Evolutionary conservation across 2,329 filamentous ascomycete species (phyloP).

Genomic region (Beauveria medogensis): DNA sequence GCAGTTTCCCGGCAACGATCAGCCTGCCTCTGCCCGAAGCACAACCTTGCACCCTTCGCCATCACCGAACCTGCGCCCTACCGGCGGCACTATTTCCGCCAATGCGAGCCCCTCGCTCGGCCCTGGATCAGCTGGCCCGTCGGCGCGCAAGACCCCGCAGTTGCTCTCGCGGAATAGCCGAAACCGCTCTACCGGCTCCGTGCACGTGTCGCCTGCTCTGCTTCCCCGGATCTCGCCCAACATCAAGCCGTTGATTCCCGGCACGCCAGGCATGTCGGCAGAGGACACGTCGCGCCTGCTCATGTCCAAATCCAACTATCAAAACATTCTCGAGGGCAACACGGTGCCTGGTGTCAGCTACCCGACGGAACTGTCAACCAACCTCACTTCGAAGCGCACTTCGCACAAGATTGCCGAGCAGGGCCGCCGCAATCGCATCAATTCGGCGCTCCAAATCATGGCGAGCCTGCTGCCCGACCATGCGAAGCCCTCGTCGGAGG

Average conservation of each 20-base stretch:
- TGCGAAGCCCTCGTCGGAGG: conserved; percentile 30
- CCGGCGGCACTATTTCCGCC: conserved; percentile 38
- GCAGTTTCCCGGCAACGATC: conserved; percentile 28
- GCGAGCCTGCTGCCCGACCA: conserved; percentile 69
- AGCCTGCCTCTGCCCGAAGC: conserved; percentile 37
- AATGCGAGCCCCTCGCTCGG: conserved; percentile 57
- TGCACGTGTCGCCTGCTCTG: conserved; percentile 77
- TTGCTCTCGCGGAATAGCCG: conserved; percentile 51
- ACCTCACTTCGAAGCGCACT: conserved; percentile 90
- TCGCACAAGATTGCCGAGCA: conserved; percentile 98
- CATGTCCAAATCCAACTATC: conserved; percentile 94
- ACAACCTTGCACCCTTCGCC: conserved; percentile 40
- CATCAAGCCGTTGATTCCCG: conserved; percentile 83
- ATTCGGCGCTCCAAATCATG: conserved; percentile 86
- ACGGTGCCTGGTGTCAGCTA: conserved; percentile 84
- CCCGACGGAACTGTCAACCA: conserved; percentile 83
- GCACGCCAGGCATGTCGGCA: conserved; percentile 39
- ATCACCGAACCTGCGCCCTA: conserved; percentile 38
- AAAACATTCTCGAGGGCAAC: conserved; percentile 92
- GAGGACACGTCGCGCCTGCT: conserved; percentile 66
- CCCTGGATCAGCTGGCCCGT: conserved; percentile 40
- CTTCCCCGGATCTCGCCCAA: conserved; percentile 86
- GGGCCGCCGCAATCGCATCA: conserved; percentile 89
- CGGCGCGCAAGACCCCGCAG: conserved; percentile 46
- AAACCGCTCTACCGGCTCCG: conserved; percentile 66